A percentile compares a stretch with the other conserved stretches of the same genome.
These are phyloP conservation scores for Hypoxylon cercidicola DNA, from an alignment of 495 filamentous ascomycete genomes.

Conservation along the genomic window DNA sequence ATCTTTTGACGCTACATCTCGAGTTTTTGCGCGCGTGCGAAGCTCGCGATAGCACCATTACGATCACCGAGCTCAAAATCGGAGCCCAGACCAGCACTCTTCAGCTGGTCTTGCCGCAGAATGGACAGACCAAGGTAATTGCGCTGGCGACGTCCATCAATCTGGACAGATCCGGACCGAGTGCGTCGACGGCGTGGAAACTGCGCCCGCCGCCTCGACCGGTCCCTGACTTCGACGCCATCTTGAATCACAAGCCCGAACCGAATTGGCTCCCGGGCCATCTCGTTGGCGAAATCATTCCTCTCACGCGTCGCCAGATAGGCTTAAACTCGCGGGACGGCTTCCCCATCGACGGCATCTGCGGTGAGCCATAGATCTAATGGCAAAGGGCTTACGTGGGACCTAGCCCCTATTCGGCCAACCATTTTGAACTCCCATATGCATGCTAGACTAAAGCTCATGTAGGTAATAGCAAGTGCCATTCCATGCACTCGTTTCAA, in stretches of 20 bases:
- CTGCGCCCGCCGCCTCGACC: slow-evolving; percentile 14
- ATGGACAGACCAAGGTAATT: slow-evolving; percentile 14
- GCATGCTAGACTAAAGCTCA: too few relatives aligned
- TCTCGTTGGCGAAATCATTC: slow-evolving; percentile 8
- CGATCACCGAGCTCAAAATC: slow-evolving; percentile 11
- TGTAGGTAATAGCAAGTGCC: too few relatives aligned
- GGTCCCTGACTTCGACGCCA: slow-evolving; percentile 12
- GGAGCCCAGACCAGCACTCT: slow-evolving; percentile 15
- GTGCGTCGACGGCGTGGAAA: neutral
- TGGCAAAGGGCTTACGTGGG: too few relatives aligned
- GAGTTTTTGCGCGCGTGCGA: slow-evolving; percentile 28
- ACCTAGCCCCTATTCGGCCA: too few relatives aligned
- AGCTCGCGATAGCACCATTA: slow-evolving; percentile 16
- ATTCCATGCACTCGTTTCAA: too few relatives aligned
- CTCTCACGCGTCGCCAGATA: neutral
- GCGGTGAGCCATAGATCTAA: too few relatives aligned
- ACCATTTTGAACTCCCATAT: too few relatives aligned
- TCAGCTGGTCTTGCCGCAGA: slow-evolving; percentile 24
- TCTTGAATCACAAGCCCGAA: slow-evolving; percentile 10
- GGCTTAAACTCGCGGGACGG: slow-evolving; percentile 10
- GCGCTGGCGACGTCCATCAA: slow-evolving; percentile 22
- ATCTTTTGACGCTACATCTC: slow-evolving; percentile 18
- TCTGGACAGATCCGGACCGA: slow-evolving; percentile 21
- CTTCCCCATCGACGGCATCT: slow-evolving; percentile 16
- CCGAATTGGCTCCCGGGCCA: slow-evolving; percentile 13